Conservation (phyloP, 2,329 filamentous ascomycete species). For the Chalaropsis ovoidea region DNA sequence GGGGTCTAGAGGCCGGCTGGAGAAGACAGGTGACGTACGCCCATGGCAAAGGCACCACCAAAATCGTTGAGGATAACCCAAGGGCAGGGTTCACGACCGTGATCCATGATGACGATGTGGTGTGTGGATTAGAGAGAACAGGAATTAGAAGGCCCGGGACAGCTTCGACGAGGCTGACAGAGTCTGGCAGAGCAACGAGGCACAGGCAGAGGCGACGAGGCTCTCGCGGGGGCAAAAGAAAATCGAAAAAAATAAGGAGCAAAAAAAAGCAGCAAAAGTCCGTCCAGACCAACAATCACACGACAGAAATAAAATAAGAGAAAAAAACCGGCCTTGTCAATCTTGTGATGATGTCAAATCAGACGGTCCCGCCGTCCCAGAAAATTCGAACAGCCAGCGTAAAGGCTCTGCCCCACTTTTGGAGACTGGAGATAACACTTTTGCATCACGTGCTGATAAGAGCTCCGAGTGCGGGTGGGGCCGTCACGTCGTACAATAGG, state of each 20-base stretch:
- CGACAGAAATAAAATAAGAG: not conserved
- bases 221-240: not conserved
- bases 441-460: slow-evolving; percentile 1
- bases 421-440: not conserved
- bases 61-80: slow-evolving; percentile 97
- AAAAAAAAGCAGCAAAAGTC: slow-evolving; percentile 14
- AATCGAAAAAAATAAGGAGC: not conserved
- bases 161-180: slow-evolving; percentile 3
- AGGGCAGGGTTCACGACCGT: slow-evolving; percentile 91
- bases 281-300: slow-evolving; percentile 2
- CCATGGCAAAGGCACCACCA: slow-evolving; percentile 93
- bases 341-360: slow-evolving; percentile 15
- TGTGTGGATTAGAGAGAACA: not conserved
- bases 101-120: slow-evolving; percentile 57
- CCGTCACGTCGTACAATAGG: no score
- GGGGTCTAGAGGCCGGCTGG: not conserved
- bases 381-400: slow-evolving; percentile 8
- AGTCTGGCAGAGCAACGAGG: not conserved
- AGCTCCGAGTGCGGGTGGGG: not conserved
- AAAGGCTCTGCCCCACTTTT: slow-evolving; percentile 12
- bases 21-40: slow-evolving; percentile 47
- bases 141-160: not conserved
- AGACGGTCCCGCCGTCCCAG: not conserved
- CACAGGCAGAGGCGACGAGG: not conserved
- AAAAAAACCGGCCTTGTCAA: not conserved